Evolutionary conservation across 331 rosid genomes (phyloP).

Genomic region (Quercus tomentella): DNA sequence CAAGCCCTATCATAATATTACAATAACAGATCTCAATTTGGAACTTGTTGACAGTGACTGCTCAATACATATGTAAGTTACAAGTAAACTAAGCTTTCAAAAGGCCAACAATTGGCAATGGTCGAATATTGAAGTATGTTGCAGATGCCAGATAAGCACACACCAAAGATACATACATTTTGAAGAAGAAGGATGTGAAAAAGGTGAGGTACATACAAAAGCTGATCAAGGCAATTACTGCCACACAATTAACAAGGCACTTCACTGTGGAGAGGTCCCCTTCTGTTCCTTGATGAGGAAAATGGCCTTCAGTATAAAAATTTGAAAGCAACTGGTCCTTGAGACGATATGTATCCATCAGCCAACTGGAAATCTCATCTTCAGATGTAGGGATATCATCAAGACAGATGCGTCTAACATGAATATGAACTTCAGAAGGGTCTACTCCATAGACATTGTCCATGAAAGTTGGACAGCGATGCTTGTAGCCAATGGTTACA

Average conservation of each 20-base stretch:
- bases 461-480: constrained; percentile 65
- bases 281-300: constrained; percentile 56
- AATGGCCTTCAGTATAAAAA: constrained; percentile 58
- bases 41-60: background rate
- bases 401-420: constrained; percentile 37
- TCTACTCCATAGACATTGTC: constrained; percentile 69
- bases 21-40: background rate
- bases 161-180: constrained; percentile 45
- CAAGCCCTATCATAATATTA: constrained; percentile 17
- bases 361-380: constrained; percentile 47
- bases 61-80: constrained; percentile 14
- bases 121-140: constrained; percentile 54
- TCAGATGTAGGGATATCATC: constrained; percentile 53
- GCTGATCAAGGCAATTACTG: constrained; percentile 35
- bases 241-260: constrained; percentile 43
- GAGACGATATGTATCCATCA: constrained; percentile 39
- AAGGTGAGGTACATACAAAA: constrained; percentile 39
- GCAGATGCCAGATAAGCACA: constrained; percentile 60
- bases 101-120: constrained; percentile 41
- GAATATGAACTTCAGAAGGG: constrained; percentile 82
- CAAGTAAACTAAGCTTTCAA: constrained; percentile 16
- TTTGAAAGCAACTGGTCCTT: constrained; percentile 62
- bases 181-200: constrained; percentile 53
- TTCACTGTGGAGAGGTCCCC: constrained; percentile 40
- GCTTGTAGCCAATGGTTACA: constrained; percentile 65